Evolutionary conservation across 169 alveolate species (phyloP).

Genomic region (Toxoplasma gondii): DNA sequence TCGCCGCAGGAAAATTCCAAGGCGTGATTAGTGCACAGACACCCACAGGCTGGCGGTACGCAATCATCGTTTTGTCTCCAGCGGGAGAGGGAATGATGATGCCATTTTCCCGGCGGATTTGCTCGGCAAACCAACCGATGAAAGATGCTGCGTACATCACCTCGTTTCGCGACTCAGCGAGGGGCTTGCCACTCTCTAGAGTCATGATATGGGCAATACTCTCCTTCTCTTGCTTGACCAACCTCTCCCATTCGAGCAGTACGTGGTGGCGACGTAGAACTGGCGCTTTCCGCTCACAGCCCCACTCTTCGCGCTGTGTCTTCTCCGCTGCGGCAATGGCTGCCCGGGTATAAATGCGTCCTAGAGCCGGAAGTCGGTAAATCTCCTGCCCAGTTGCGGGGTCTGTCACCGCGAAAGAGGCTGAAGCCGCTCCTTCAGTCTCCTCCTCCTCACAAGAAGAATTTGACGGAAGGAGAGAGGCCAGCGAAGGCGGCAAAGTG

Average conservation of each 20-base stretch:
- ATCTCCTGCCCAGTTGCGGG: slow-evolving; percentile 55
- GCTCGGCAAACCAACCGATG: slow-evolving; percentile 70
- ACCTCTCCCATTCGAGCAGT: slow-evolving; percentile 46
- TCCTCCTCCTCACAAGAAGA: neutral
- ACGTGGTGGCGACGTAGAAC: slow-evolving; percentile 53
- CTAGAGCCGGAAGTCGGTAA: slow-evolving; percentile 38
- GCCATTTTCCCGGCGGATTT: slow-evolving; percentile 65
- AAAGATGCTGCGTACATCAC: slow-evolving; percentile 55
- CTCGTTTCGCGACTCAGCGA: slow-evolving; percentile 60
- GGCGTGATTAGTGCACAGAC: slow-evolving; percentile 69
- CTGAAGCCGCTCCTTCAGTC: neutral
- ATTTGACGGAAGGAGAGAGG: neutral
- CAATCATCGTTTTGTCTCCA: slow-evolving; percentile 28
- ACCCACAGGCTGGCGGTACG: slow-evolving; percentile 58
- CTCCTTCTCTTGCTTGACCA: slow-evolving; percentile 37
- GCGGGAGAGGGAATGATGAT: slow-evolving; percentile 54
- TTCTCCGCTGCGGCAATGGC: slow-evolving; percentile 37
- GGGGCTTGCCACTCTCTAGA: slow-evolving; percentile 63
- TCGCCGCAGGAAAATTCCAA: slow-evolving; percentile 63
- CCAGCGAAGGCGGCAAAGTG: neutral
- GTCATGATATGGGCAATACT: slow-evolving; percentile 45
- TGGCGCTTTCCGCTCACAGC: neutral
- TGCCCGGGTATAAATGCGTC: slow-evolving; percentile 39
- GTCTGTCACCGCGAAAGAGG: slow-evolving; percentile 28
- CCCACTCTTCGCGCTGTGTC: slow-evolving; percentile 53